phyloP scores from a whole-genome alignment of 441 rosid species.

The Erodium trifolium region DNA sequence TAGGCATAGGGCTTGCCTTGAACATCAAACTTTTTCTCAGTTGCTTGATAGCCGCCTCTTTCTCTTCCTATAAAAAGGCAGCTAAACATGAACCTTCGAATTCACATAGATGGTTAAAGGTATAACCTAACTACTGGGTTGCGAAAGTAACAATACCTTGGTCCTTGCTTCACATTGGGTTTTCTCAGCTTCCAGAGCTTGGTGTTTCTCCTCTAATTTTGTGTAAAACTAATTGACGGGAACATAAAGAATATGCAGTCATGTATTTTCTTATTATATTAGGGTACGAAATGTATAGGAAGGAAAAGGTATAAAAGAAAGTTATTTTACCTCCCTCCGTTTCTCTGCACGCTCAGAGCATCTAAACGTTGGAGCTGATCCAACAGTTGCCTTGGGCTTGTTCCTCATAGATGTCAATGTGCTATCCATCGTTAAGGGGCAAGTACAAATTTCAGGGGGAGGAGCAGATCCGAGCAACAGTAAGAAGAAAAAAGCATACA shows the following conservation, averaged over 20 bases:
- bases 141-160: constrained; percentile 38
- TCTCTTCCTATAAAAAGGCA: constrained; percentile 56
- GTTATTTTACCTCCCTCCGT: constrained; percentile 58
- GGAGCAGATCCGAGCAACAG: constrained; percentile 9
- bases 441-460: neutral
- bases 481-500: constrained; percentile 1
- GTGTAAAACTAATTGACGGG: constrained; percentile 49
- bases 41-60: constrained; percentile 69
- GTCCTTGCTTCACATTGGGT: constrained; percentile 66
- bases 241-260: constrained; percentile 15
- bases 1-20: constrained; percentile 93
- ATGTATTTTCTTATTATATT: constrained; percentile 7
- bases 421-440: constrained; percentile 37
- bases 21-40: constrained; percentile 77
- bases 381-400: constrained; percentile 40
- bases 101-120: neutral
- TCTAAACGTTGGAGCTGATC: constrained; percentile 58
- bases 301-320: constrained; percentile 12
- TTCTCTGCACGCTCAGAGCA: constrained; percentile 81
- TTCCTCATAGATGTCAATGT: constrained; percentile 39
- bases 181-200: constrained; percentile 84
- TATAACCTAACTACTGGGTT: neutral
- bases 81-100: neutral
- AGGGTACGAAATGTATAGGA: neutral
- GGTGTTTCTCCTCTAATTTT: constrained; percentile 84